Percentiles rank a stretch among this genome's conserved stretches.
phyloP scores from a whole-genome alignment of 345 rosid species.

The Cardamine occulta region DNA sequence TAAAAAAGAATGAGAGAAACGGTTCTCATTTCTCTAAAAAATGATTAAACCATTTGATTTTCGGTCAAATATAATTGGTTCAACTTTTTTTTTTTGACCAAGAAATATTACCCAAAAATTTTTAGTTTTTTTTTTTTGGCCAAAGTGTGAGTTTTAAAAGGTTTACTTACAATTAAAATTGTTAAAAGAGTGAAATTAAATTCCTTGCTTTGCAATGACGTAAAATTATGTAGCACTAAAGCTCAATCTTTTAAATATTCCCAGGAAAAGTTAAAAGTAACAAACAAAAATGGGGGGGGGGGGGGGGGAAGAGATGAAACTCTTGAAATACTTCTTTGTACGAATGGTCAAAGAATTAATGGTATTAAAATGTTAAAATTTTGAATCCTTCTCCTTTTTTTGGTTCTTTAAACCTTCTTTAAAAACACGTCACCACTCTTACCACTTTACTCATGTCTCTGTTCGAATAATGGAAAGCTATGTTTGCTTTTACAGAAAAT shows the following conservation, averaged over 20 bases:
- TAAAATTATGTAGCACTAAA: slow-evolving; percentile 5
- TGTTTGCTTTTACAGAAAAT: background rate
- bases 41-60: too few relatives aligned
- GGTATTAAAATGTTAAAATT: slow-evolving; percentile 1
- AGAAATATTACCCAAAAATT: too few relatives aligned
- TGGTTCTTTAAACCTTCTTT: slow-evolving; percentile 34
- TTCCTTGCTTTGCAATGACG: slow-evolving; percentile 35
- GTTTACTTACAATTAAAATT: too few relatives aligned
- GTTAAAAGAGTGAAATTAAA: slow-evolving; percentile 13
- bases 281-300: background rate
- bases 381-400: slow-evolving; percentile 6
- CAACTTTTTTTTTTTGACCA: too few relatives aligned
- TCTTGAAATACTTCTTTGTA: background rate
- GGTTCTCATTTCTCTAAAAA: too few relatives aligned
- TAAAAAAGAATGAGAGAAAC: too few relatives aligned
- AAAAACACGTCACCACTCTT: slow-evolving; percentile 15
- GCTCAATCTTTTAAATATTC: slow-evolving; percentile 22
- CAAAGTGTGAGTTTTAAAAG: too few relatives aligned
- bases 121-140: too few relatives aligned
- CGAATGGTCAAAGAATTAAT: slow-evolving; percentile 15
- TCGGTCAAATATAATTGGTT: too few relatives aligned
- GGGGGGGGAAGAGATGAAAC: too few relatives aligned
- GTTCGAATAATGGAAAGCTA: slow-evolving; percentile 18
- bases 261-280: background rate
- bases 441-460: slow-evolving; percentile 33